Evolutionary conservation across 176 grass and related monocot species (phyloP).

Genomic region (barley (Hordeum vulgare)): DNA sequence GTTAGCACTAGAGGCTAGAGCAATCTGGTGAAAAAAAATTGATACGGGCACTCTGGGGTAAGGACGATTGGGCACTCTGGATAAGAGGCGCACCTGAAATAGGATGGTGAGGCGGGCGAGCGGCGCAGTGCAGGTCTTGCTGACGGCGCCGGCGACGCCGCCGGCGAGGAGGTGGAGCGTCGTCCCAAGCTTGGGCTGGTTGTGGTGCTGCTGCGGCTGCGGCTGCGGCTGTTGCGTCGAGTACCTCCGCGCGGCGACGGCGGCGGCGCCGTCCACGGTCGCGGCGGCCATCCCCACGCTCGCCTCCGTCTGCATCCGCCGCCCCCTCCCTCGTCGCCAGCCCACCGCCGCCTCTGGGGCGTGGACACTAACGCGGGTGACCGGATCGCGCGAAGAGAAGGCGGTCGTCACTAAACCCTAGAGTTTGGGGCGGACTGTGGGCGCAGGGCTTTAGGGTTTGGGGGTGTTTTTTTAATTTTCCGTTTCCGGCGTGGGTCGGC

Average conservation of each 20-base stretch:
- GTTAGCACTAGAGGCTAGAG: background rate
- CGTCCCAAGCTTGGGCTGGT: constrained; percentile 61
- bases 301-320: constrained; percentile 71
- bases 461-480: background rate
- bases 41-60: too few species aligned
- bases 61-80: background rate
- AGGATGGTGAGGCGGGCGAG: constrained; percentile 93
- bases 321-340: background rate
- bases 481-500: background rate
- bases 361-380: background rate
- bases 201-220: constrained; percentile 39
- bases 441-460: constrained; percentile 33
- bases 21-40: background rate
- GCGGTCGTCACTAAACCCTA: constrained; percentile 39
- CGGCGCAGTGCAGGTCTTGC: constrained; percentile 97
- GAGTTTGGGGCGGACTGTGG: background rate
- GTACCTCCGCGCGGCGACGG: constrained; percentile 38
- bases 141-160: constrained; percentile 79
- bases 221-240: constrained; percentile 23
- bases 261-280: constrained; percentile 40
- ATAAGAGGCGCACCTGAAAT: constrained; percentile 55
- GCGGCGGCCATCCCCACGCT: constrained; percentile 64
- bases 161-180: constrained; percentile 69
- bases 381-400: constrained; percentile 22
- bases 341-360: constrained; percentile 3